These are phyloP conservation scores for Chimonanthus salicifolius DNA, from an alignment of 164 flowering plant species.

Conservation along the genomic window DNA sequence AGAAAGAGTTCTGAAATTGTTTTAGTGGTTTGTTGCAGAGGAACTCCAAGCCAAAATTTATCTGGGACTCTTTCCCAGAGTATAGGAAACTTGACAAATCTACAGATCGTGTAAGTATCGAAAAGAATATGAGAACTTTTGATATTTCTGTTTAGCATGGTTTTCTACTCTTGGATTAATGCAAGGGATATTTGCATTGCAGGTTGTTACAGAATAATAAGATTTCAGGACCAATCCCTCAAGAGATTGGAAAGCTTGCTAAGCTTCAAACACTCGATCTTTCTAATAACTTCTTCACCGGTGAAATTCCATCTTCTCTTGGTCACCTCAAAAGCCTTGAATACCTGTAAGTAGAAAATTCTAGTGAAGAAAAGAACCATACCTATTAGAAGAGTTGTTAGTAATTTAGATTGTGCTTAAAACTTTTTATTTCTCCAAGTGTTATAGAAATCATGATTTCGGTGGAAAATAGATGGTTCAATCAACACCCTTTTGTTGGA, in stretches of 20 bases:
- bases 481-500: not conserved
- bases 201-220: slow-evolving; percentile 81
- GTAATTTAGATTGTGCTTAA: not conserved
- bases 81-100: slow-evolving; percentile 85
- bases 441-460: not conserved
- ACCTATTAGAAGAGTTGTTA: not conserved
- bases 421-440: not conserved
- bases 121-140: not conserved
- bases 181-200: slow-evolving; percentile 30
- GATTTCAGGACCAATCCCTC: slow-evolving; percentile 71
- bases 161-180: slow-evolving; percentile 2
- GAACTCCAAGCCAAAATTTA: slow-evolving; percentile 77
- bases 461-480: not conserved
- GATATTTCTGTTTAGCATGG: not conserved
- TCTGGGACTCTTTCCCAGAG: slow-evolving; percentile 79
- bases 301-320: slow-evolving; percentile 57
- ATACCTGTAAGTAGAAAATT: slow-evolving; percentile 55
- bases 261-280: slow-evolving; percentile 80
- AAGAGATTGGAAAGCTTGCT: slow-evolving; percentile 63
- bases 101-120: slow-evolving; percentile 67
- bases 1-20: slow-evolving; percentile 1
- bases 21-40: slow-evolving; percentile 43
- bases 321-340: slow-evolving; percentile 51
- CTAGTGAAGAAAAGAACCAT: not conserved
- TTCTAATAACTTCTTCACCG: slow-evolving; percentile 62